Evolutionary conservation across 202 grass and related monocot species (phyloP), one percentile per base, ranked within the genome.

Genomic region (Zizania palustris): DNA sequence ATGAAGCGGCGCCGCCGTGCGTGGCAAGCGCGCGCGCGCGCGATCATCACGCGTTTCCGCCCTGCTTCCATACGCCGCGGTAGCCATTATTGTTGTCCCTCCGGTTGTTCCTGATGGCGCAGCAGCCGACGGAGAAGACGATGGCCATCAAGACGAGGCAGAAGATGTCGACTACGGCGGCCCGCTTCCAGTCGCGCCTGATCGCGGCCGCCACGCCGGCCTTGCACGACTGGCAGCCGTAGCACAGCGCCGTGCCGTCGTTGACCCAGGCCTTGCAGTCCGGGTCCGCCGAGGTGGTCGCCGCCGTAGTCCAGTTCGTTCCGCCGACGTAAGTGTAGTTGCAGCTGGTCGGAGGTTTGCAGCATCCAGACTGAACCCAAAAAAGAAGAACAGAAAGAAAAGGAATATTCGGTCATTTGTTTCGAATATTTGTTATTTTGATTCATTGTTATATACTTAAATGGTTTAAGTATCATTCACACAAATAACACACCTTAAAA

Each of bases 71-170:
- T 16, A 40, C 73, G 6, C 39, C 57, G 14, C 69, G 61, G 7
- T 46, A 34, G 12, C 15, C 55, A 63, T 73, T 53, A 1, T 48
- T 14, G 33, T 87, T 87, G 40, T 91, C 92, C 13, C 65, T 36
- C 33, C 86, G 84, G 80, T 81, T 96, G 69, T 96, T 91, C 77
- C 86, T 80, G 86, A 89, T 89, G 0, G 92, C 92, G 43, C 92
- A 92, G 73, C 92, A 92, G 1, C 84, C 82, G 16, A 89, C 38
- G 11, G 84, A 78, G 61, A 76, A 96, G 44, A 92, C 86, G 12
- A 87, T 64, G 48, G 89, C 37, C 14, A 96, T 60, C 78, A 90
- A 75, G 18, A 81, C 34, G 18, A 91, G 86, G 73, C 89, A 67
- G 73, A 96, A 65, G 41, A 77, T 72, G 72, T 87, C 83, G 20